Base-by-base conservation (phyloP, 441 rosid genomes). In the Gossypium schwendimanii region DNA sequence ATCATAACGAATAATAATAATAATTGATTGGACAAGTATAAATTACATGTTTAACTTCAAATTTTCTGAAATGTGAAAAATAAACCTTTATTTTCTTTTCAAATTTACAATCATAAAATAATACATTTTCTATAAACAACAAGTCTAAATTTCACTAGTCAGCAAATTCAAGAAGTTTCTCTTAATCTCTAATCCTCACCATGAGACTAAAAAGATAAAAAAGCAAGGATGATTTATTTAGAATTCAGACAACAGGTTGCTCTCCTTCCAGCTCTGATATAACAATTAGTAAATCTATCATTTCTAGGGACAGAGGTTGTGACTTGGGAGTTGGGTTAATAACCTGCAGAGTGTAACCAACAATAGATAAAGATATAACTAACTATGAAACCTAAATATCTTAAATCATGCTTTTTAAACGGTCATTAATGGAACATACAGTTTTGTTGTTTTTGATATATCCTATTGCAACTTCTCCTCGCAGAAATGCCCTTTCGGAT, bases 231-330 rank as follows among this genome's bases (percentile, higher is more conserved):
- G 36, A 31, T 88, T 82, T 91, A 92, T 45, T 87, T 90, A 71
- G 81, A 49, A 60, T 28, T 82, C 61, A 72, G 41, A 70, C 2
- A 20, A 81, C 77, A 6, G 93, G 87, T 17, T 85, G 90, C 60
- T 85, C 90, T 76, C 93, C 93, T 88, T 95, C 96, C 18, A 90
- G 90, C 85, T 95, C 98, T 5, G 99, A 93, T 78, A 93, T 93
- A 64, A 95, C 97, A 6, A 95, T 91, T 64, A 95, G 80, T 1
- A 86, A 81, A 80, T 95, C 98, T 1, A 83, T 80, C 77, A 61
- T 21, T 73, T 77, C 75, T 2, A 95, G 88, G 15, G 81, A 77
- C 3, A 91, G 88, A 15, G 96, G 85, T 75, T 87, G 86, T 2
- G 84, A 76, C 84, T 93, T 95, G 2, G 89, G 84, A 59, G 47